Conservation (phyloP, 139 green algal species). For the Chlamydomonas applanata region DNA sequence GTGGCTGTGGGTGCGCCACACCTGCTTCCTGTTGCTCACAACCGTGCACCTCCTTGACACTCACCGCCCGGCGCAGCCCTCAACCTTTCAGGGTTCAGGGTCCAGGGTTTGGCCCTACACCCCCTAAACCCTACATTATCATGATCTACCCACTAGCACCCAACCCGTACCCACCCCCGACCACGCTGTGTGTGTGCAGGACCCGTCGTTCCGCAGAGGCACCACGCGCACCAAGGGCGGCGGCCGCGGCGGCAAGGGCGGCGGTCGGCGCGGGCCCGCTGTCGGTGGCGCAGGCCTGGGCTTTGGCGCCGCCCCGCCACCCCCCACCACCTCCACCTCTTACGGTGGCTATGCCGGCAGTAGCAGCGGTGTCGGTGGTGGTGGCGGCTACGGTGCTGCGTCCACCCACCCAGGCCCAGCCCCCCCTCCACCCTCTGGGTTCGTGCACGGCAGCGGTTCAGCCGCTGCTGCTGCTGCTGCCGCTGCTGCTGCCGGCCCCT, state of each 20-base stretch:
- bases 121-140: too few species aligned
- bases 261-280: constrained; percentile 12
- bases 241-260: constrained; percentile 21
- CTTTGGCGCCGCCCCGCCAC: constrained; percentile 42
- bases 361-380: too few species aligned
- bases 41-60: background rate
- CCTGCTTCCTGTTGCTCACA: background rate
- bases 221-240: constrained; percentile 24
- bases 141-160: too few species aligned
- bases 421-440: too few species aligned
- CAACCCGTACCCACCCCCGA: background rate
- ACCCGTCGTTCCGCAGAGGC: constrained; percentile 35
- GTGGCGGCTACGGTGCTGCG: background rate
- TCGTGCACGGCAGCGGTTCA: too few species aligned
- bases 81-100: too few species aligned
- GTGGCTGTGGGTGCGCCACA: background rate
- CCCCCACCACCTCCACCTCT: too few species aligned
- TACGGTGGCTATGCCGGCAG: background rate
- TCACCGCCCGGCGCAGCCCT: background rate
- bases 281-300: constrained; percentile 69
- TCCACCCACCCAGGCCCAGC: too few species aligned
- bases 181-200: too few species aligned
- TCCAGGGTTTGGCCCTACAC: too few species aligned
- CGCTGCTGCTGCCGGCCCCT: too few species aligned
- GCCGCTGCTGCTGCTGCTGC: too few species aligned